These are phyloP conservation scores for Hagleromyces aurorensis DNA, from an alignment of 805 yeast genomes.

Conservation along the genomic window DNA sequence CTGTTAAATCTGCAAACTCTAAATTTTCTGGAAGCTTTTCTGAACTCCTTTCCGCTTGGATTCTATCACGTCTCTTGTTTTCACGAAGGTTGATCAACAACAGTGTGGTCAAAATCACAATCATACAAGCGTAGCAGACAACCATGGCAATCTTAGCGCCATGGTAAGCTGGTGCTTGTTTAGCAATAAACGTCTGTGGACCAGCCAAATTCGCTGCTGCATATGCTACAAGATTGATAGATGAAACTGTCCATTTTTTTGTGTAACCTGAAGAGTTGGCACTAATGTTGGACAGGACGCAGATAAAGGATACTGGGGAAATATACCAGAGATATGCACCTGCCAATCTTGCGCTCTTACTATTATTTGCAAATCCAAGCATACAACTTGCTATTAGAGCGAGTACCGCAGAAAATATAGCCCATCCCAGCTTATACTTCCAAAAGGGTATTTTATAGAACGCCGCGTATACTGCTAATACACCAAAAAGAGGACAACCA, in stretches of 20 bases:
- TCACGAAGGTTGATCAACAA: constrained; percentile 29
- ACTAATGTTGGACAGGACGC: constrained; percentile 30
- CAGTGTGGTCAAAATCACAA: constrained; percentile 29
- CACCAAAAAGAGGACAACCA: constrained; percentile 31
- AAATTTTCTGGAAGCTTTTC: constrained; percentile 17
- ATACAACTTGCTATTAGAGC: constrained; percentile 33
- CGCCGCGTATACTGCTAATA: constrained; percentile 18
- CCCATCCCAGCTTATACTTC: constrained; percentile 28
- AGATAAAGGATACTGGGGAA: constrained; percentile 32
- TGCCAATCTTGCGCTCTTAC: constrained; percentile 32
- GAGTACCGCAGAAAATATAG: constrained; percentile 28
- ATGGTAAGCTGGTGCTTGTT: constrained; percentile 52
- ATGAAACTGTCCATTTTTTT: constrained; percentile 56
- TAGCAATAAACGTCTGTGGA: constrained; percentile 57
- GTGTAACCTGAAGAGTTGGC: constrained; percentile 65
- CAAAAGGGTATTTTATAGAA: constrained; percentile 9
- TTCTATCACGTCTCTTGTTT: constrained; percentile 37
- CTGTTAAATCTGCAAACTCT: constrained; percentile 37
- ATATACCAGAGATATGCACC: constrained; percentile 34
- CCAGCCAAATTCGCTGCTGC: constrained; percentile 65
- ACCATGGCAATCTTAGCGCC: constrained; percentile 49
- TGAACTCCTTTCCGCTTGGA: constrained; percentile 20
- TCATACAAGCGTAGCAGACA: constrained; percentile 38
- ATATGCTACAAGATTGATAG: constrained; percentile 54
- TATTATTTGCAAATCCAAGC: constrained; percentile 35